These are phyloP conservation scores for Mycosphaerelloides madeirae DNA, from an alignment of 2,329 filamentous ascomycete species.

Conservation along the genomic window DNA sequence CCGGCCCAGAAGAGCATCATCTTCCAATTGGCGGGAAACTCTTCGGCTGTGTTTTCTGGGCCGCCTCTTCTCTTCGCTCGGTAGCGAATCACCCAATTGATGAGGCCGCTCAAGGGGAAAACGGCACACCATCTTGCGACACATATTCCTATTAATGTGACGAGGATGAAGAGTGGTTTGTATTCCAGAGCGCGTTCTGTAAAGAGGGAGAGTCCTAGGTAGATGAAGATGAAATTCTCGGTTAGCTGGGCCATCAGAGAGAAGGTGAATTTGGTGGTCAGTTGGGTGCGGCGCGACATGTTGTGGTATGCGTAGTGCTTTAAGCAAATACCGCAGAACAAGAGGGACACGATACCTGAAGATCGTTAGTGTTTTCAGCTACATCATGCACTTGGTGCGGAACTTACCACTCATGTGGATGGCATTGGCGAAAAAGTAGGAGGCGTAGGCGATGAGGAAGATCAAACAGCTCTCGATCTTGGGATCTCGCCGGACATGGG, in stretches of 20 bases:
- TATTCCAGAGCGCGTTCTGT: conserved; percentile 84
- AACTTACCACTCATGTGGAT: conserved; percentile 86
- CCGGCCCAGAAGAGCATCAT: conserved; percentile 99
- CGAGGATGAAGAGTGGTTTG: conserved; percentile 90
- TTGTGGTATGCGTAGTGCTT: conserved; percentile 99
- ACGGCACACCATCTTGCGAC: conserved; percentile 89
- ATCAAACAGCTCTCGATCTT: conserved; percentile 97
- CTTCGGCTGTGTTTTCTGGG: conserved; percentile 64
- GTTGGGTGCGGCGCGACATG: conserved; percentile 95
- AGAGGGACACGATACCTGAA: conserved; percentile 83
- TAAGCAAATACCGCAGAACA: conserved; percentile 96
- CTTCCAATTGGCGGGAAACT: conserved; percentile 91
- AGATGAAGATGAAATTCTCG: conserved; percentile 99
- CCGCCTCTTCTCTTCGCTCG: conserved; percentile 70
- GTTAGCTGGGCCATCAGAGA: conserved; percentile 90
- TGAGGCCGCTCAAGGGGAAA: conserved; percentile 81
- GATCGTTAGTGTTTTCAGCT: background rate
- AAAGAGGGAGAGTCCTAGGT: conserved; percentile 89
- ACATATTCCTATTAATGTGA: conserved; percentile 87
- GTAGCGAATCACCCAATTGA: conserved; percentile 91
- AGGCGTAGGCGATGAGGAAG: conserved; percentile 89
- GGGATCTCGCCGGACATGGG: conserved; percentile 82
- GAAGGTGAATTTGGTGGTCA: conserved; percentile 97
- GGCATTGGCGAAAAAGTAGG: conserved; percentile 96
- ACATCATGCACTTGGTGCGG: background rate